These are phyloP conservation scores for Metschnikowia lachancei DNA, from an alignment of 805 yeast genomes.

Conservation along the genomic window DNA sequence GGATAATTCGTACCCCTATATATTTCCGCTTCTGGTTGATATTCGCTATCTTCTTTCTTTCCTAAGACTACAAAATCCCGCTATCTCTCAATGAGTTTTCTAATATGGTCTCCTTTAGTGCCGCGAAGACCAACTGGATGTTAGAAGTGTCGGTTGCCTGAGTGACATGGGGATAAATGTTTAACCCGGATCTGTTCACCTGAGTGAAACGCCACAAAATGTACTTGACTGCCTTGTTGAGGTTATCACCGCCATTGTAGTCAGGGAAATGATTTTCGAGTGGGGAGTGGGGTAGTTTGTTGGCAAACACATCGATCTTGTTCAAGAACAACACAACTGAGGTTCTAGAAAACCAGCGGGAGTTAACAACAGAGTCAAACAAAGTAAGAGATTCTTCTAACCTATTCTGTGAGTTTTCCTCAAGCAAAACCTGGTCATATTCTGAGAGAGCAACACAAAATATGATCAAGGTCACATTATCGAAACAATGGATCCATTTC, in stretches of 20 bases:
- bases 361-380: constrained; percentile 87
- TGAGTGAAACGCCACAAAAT: constrained; percentile 87
- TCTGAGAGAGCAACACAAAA: constrained; percentile 91
- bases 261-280: constrained; percentile 83
- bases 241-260: constrained; percentile 85
- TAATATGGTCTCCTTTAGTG: constrained; percentile 75
- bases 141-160: constrained; percentile 94
- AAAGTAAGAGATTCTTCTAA: constrained; percentile 58
- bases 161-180: constrained; percentile 85
- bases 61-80: constrained; percentile 50
- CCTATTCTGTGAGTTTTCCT: constrained; percentile 28
- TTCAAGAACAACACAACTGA: constrained; percentile 83
- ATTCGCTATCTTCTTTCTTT: neutral
- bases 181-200: constrained; percentile 76
- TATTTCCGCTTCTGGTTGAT: neutral
- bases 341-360: constrained; percentile 88
- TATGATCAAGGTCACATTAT: constrained; percentile 83
- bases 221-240: constrained; percentile 87
- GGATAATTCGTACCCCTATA: too few species aligned
- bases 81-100: constrained; percentile 75
- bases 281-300: constrained; percentile 78
- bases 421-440: constrained; percentile 82
- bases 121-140: constrained; percentile 80
- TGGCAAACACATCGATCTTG: constrained; percentile 87
- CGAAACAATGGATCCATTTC: constrained; percentile 97